Evolutionary conservation across 129 eudicot species (phyloP).

Genomic region (Glebionis coronaria): DNA sequence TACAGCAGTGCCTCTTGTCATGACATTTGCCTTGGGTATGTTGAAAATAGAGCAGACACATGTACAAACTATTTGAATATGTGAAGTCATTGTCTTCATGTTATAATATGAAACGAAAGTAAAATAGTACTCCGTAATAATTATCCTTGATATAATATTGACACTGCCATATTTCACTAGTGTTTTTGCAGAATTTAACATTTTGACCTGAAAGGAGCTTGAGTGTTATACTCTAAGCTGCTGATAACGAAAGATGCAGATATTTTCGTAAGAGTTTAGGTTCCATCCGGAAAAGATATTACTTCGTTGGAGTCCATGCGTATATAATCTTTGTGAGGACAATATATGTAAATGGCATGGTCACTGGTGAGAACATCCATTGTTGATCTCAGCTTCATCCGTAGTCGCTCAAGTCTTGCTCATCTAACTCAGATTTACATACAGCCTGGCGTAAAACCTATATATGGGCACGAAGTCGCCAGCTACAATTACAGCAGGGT

Average conservation of each 20-base stretch:
- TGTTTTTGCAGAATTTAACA: conserved; percentile 14
- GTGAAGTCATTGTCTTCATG: conserved; percentile 15
- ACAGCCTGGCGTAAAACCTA: conserved; percentile 18
- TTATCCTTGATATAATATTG: not conserved
- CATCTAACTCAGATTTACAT: conserved; percentile 10
- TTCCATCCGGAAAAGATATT: conserved; percentile 2
- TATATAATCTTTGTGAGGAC: conserved; percentile 3
- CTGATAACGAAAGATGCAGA: not conserved
- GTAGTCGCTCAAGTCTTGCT: conserved; percentile 25
- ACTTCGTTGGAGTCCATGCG: conserved; percentile 4
- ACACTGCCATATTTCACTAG: conserved; percentile 2
- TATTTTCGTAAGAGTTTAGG: conserved; percentile 1
- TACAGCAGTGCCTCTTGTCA: no score
- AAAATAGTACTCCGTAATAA: not conserved
- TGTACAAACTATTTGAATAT: no score
- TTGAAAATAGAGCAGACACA: no score
- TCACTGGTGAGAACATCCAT: conserved; percentile 16
- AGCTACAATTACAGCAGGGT: conserved; percentile 3
- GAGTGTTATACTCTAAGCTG: not conserved
- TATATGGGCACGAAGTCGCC: conserved; percentile 12
- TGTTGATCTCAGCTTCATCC: conserved; percentile 6
- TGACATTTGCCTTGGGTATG: no score
- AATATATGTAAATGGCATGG: conserved; percentile 31
- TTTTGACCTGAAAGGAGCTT: conserved; percentile 14
- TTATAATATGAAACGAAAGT: conserved; percentile 3